These are phyloP conservation scores for Trichoderma sp. DNA, from an alignment of 2,329 filamentous ascomycete species.

Conservation along the genomic window DNA sequence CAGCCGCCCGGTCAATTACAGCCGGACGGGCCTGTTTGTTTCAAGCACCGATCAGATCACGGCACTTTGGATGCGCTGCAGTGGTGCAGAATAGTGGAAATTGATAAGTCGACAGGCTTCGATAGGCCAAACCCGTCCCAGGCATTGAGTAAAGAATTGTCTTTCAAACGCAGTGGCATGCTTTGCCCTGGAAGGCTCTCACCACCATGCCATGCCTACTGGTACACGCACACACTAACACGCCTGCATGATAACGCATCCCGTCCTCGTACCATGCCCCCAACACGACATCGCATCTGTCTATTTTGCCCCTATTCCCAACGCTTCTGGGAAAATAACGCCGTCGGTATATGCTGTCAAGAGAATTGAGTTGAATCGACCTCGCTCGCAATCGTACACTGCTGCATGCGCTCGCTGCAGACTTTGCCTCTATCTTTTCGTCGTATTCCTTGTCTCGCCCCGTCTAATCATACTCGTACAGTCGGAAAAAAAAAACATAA, in stretches of 20 bases:
- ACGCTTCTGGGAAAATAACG: conserved; percentile 4
- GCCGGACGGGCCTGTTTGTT: background rate
- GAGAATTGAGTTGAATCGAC: background rate
- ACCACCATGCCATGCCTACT: background rate
- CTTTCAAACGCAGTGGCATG: conserved; percentile 4
- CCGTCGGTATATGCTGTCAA: conserved; percentile 4
- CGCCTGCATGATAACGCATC: conserved; percentile 2
- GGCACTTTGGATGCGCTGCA: background rate
- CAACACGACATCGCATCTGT: background rate
- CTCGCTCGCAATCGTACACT: conserved; percentile 24
- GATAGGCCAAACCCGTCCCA: background rate
- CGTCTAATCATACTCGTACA: conserved; percentile 6
- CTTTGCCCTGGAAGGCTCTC: background rate
- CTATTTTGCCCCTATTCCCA: conserved; percentile 22
- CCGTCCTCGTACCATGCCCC: conserved; percentile 1
- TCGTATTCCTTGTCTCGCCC: background rate
- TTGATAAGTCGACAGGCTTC: conserved; percentile 8
- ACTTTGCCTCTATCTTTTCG: background rate
- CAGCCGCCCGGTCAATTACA: conserved; percentile 19
- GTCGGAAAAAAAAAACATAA: no score
- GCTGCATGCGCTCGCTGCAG: background rate
- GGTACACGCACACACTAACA: conserved; percentile 9
- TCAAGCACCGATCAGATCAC: background rate
- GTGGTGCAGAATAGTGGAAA: conserved; percentile 1
- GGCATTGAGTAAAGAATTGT: conserved; percentile 19